Evolutionary conservation across 2,329 filamentous ascomycete species (phyloP), one percentile per base, ranked within the genome.

Genomic region (Exophiala calicioides): DNA sequence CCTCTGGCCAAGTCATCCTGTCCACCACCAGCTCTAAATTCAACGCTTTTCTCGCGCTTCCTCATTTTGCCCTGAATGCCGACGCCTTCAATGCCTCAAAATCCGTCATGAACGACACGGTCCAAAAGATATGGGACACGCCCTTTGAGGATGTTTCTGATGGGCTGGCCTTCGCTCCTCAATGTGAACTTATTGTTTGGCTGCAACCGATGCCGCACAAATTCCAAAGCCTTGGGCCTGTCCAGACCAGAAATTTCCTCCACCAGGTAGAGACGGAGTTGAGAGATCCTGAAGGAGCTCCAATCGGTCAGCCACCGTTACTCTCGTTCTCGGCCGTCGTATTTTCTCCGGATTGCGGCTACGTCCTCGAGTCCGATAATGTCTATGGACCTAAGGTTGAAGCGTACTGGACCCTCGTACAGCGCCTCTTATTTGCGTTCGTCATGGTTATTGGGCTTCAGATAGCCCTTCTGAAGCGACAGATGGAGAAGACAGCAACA

Each of bases 21-120:
- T 88, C 86, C 1, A 96, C 91, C 1, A 91, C 90, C 36, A 96
- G 90, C 66, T 87, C 95, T 62, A 96, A 95, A 71, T 93, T 93
- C 61, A 82, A 85, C n/a, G 90, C 93, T 32, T 84, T 97, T 45
- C 95, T 95, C 65, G 86, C 84, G 2, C 72, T 97, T 35, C 90
- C 93, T 19, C 90, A 97, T 66, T 77, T 98, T 40, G 76, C 86
- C 1, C 78, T 88, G 12, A 79, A 76, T 4, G 62, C 71, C 16
- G 68, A 73, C 45, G 70, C 73, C 2, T 84, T 80, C 58, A 66
- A 61, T 75, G 78, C 51, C 75, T 81, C 69, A 65, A 84, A 70
- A 61, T 71, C 72, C 39, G 70, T 95, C 12, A 73, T 97, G 26
- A 87, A 91, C 59, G 74, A 78, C 55, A 90, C 87, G 0, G 72